A percentile compares a stretch with the other conserved stretches of the same genome.
phyloP scores from a whole-genome alignment of 371 early-diverging fungal genomes.

The Mucor sp. region DNA sequence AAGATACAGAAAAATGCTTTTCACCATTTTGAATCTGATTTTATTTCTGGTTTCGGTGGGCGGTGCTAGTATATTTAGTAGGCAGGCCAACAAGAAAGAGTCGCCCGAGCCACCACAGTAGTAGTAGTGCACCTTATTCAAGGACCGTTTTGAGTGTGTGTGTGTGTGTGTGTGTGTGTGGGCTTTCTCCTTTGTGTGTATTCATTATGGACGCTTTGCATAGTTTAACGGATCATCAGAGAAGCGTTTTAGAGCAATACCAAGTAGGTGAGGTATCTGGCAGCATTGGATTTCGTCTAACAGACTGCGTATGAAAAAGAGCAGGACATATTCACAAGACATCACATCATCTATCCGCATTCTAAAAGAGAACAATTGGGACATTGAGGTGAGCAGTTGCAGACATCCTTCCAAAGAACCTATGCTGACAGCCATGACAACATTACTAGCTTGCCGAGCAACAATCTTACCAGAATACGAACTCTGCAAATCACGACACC shows the following conservation, averaged over 20 bases:
- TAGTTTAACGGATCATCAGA: slow-evolving; percentile 20
- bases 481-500: neutral
- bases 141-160: neutral
- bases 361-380: slow-evolving; percentile 25
- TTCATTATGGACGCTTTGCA: slow-evolving; percentile 18
- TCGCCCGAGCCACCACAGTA: neutral
- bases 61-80: too few relatives aligned
- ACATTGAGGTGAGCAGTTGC: slow-evolving; percentile 20
- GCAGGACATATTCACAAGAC: slow-evolving; percentile 21
- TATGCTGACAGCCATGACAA: neutral
- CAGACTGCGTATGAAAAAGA: neutral
- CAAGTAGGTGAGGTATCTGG: slow-evolving; percentile 10
- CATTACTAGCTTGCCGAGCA: neutral
- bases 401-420: neutral
- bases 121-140: neutral
- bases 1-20: slow-evolving; percentile 12
- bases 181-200: neutral
- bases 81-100: too few relatives aligned
- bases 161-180: too few relatives aligned
- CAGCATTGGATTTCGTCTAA: neutral
- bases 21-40: neutral
- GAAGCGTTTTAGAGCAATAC: slow-evolving; percentile 20
- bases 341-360: slow-evolving; percentile 23
- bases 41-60: neutral
- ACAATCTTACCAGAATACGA: neutral